A percentile compares a stretch with the other conserved stretches of the same genome.
These are phyloP conservation scores for Patellaria atrata DNA, from an alignment of 495 filamentous ascomycete genomes.

Conservation along the genomic window DNA sequence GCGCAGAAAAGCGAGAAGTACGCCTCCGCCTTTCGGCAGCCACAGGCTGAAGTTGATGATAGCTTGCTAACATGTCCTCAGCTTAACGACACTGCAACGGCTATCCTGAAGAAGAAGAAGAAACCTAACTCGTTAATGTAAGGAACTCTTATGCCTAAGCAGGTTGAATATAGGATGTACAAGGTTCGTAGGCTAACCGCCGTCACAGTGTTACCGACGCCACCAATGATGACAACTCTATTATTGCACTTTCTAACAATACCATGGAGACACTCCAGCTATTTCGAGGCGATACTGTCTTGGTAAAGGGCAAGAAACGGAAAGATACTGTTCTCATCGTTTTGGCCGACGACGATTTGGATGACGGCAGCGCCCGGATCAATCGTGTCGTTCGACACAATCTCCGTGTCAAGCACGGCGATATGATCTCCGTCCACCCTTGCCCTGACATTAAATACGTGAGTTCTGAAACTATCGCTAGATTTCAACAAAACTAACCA, in stretches of 20 bases:
- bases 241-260: constrained; percentile 95
- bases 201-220: constrained; percentile 86
- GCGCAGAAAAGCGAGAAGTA: constrained; percentile 76
- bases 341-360: constrained; percentile 90
- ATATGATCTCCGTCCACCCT: constrained; percentile 92
- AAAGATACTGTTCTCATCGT: constrained; percentile 98
- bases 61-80: constrained; percentile 27
- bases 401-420: constrained; percentile 93
- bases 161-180: background rate
- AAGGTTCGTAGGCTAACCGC: background rate
- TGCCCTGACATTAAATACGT: constrained; percentile 99
- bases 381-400: constrained; percentile 98
- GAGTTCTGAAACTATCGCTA: constrained; percentile 25
- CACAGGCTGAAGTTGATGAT: constrained; percentile 6
- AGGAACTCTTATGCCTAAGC: constrained; percentile 18
- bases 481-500: constrained; percentile 15
- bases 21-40: constrained; percentile 21
- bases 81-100: constrained; percentile 88
- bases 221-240: constrained; percentile 97
- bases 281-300: constrained; percentile 93
- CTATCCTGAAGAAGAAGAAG: constrained; percentile 99
- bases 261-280: constrained; percentile 98
- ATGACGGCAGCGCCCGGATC: constrained; percentile 90
- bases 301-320: constrained; percentile 98
- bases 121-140: constrained; percentile 98